phyloP scores from a whole-genome alignment of 768 basidiomycete species.

The Dacryopinax spathularia region DNA sequence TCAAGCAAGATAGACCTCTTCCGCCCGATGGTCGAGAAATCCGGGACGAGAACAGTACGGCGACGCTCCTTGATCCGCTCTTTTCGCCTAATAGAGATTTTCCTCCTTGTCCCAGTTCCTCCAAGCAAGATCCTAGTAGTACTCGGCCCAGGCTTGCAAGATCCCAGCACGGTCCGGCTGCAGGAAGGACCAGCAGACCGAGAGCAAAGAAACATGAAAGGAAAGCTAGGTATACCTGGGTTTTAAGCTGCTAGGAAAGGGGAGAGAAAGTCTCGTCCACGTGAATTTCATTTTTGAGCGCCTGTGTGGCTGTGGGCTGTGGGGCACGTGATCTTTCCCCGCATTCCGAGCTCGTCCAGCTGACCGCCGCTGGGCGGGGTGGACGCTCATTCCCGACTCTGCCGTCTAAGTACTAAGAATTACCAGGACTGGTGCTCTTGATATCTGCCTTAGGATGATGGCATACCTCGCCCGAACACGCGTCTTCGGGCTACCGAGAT shows the following conservation, averaged over 20 bases:
- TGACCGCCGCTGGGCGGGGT: no score
- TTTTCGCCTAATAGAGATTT: background rate
- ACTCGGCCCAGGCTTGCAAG: background rate
- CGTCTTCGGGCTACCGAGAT: no score
- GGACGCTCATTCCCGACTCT: no score
- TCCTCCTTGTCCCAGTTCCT: background rate
- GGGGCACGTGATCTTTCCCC: background rate
- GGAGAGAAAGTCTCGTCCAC: background rate
- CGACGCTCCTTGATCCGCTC: background rate
- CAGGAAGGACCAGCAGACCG: background rate
- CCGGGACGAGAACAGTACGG: constrained; percentile 20
- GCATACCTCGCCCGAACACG: background rate
- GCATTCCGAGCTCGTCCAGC: no score
- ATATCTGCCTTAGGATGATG: background rate
- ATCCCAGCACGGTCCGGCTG: background rate
- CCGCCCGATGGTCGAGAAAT: constrained; percentile 32
- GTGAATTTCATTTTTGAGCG: background rate
- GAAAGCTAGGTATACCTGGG: no score
- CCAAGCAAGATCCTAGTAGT: background rate
- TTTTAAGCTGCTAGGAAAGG: no score
- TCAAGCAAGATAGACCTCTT: constrained; percentile 50
- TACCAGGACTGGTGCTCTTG: no score
- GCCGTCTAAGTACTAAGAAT: no score
- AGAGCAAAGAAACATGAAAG: constrained; percentile 1
- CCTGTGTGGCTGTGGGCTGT: background rate